Evolutionary conservation across 106 monocot genomes (phyloP), one percentile per base, ranked within the genome.

Genomic region (Alisma plantagoaquatica): DNA sequence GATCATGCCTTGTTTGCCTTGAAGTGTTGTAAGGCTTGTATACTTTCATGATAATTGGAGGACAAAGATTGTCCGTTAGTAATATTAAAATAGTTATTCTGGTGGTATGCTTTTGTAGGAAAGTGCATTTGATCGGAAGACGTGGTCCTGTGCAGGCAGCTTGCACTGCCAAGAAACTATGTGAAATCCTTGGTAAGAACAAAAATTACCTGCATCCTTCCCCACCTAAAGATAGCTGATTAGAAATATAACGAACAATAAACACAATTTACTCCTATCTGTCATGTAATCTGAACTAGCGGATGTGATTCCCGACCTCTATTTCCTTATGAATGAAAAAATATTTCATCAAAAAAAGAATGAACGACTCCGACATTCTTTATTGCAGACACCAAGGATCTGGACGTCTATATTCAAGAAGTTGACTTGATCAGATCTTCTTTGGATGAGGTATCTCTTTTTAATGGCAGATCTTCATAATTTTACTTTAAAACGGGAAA

Each of bases 121-220:
- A 79, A 62, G 84, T 98, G 26, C 82, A 74, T 49, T 66, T 98
- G 56, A 72, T 90, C 57, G 98, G 90, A 66, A 66, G 98, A 58
- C 72, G 98, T 61, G 98, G 98, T 26, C 98, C 98, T 57, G 90
- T 67, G 57, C 98, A 98, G 54, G 85, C 85, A 73, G 98, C 98
- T 58, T 98, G 98, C 63, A 98, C 90, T 24, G 82, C 98, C 21
- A 98, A 90, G 63, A 90, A 98, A 66, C 58, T 98, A 29, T 77
- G 90, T 70, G 84, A 98, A 82, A 86, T 98, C 72, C 76, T 90
- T 30, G 69, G 90, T 90, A 82, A 8, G 4, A n/a, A 47, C 61
- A 24, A 21, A 18, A 31, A n/a, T 28, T 35, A 30, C 29, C 32
- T 55, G n/a, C n/a, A 29, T 27, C 27, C 27, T 5, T 53, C 10